Percentiles rank a stretch among this genome's conserved stretches.
Conservation (phyloP, 1,284 basidiomycete species). For the Leccinum subatratum region DNA sequence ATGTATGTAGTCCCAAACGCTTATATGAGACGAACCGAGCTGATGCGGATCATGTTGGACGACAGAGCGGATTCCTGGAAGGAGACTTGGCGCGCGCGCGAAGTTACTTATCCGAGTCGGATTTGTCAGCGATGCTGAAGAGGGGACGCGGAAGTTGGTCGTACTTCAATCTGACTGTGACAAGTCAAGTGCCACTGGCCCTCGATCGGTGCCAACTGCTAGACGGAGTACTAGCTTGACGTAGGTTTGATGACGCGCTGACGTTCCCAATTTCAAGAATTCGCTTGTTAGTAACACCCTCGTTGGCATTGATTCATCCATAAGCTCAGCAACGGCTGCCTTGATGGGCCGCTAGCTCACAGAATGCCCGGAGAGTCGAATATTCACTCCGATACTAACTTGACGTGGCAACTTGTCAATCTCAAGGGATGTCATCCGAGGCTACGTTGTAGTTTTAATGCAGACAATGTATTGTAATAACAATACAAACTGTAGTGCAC, state of each 20-base stretch:
- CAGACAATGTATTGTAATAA: background rate
- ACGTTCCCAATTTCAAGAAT: slow-evolving; percentile 10
- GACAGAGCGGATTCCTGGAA: slow-evolving; percentile 2
- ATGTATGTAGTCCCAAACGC: background rate
- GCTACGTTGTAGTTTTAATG: background rate
- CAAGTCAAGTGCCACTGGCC: slow-evolving; percentile 7
- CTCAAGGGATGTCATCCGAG: background rate
- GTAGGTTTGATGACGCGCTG: background rate
- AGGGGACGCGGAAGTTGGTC: slow-evolving; percentile 1
- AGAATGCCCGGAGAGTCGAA: background rate
- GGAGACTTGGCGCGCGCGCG: background rate
- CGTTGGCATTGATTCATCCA: background rate
- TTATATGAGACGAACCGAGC: background rate
- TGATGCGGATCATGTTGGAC: slow-evolving; percentile 1
- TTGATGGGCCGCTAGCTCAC: background rate
- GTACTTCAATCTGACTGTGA: slow-evolving; percentile 5
- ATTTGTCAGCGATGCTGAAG: slow-evolving; percentile 3
- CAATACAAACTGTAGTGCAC: background rate
- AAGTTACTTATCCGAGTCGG: background rate
- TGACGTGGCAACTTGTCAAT: slow-evolving; percentile 12
- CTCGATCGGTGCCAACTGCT: slow-evolving; percentile 9
- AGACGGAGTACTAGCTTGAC: slow-evolving; percentile 1
- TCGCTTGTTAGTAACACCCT: too few species aligned
- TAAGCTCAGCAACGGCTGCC: background rate
- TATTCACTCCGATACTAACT: background rate